Conservation (phyloP, 208 protist species). For the Acanthamoeba healyi region DNA sequence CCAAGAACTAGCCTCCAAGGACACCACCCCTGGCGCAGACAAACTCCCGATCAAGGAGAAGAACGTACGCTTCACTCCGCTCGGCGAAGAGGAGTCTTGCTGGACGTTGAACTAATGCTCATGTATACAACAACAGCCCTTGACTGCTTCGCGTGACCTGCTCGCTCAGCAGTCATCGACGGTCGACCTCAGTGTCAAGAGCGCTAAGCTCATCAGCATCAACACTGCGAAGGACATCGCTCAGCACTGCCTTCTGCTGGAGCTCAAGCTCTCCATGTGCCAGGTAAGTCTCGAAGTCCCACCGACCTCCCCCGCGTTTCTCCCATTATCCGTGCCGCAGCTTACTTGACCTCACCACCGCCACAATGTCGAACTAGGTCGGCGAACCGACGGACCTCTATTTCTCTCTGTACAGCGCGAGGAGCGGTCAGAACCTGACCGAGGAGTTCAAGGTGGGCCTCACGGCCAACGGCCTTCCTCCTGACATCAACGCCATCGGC, state of each 20-base stretch:
- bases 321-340: too few relatives aligned
- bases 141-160: conserved; percentile 18
- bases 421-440: conserved; percentile 53
- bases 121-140: background rate
- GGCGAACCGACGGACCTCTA: conserved; percentile 71
- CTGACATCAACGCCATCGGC: conserved; percentile 75
- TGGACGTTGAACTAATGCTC: too few relatives aligned
- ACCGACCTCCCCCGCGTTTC: background rate
- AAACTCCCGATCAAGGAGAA: conserved; percentile 22
- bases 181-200: conserved; percentile 19
- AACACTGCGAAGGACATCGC: conserved; percentile 29
- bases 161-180: background rate
- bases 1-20: conserved; percentile 72
- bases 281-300: conserved; percentile 46
- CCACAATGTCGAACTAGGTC: conserved; percentile 37
- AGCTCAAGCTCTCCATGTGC: conserved; percentile 72
- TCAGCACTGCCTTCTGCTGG: conserved; percentile 61
- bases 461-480: conserved; percentile 72
- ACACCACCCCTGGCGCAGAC: background rate
- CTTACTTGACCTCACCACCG: background rate
- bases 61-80: background rate
- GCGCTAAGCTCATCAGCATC: conserved; percentile 52
- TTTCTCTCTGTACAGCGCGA: conserved; percentile 71
- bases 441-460: conserved; percentile 75
- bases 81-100: background rate